These are phyloP conservation scores for Aspergillus sclerotiicarbonarius DNA, from an alignment of 495 filamentous ascomycete genomes.

Conservation along the genomic window DNA sequence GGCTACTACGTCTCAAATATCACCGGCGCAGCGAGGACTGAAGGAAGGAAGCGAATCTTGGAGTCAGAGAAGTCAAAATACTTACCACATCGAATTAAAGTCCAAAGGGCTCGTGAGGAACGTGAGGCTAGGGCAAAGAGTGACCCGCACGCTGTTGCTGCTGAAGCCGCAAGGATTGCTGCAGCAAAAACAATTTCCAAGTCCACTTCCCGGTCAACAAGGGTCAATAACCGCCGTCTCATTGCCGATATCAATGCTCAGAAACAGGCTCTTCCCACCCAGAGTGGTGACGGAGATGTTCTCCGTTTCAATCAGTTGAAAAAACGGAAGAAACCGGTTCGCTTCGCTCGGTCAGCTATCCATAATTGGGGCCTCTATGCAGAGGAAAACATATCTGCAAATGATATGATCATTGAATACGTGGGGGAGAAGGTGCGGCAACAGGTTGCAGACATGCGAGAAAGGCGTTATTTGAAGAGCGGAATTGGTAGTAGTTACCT, in stretches of 20 bases:
- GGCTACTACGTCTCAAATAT: slow-evolving; percentile 89
- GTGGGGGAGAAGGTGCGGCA: slow-evolving; percentile 97
- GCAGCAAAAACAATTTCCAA: slow-evolving; percentile 76
- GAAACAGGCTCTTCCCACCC: slow-evolving; percentile 72
- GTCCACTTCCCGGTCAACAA: slow-evolving; percentile 78
- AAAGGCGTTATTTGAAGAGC: slow-evolving; percentile 87
- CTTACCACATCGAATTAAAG: slow-evolving; percentile 93
- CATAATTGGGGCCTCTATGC: slow-evolving; percentile 99
- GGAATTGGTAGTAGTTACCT: slow-evolving; percentile 97
- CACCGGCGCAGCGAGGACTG: slow-evolving; percentile 83
- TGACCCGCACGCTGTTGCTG: slow-evolving; percentile 61
- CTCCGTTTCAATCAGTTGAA: slow-evolving; percentile 98
- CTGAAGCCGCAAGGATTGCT: slow-evolving; percentile 69
- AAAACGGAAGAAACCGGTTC: slow-evolving; percentile 98
- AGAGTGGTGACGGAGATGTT: slow-evolving; percentile 74
- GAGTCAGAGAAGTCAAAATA: slow-evolving; percentile 98
- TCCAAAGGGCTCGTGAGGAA: slow-evolving; percentile 84
- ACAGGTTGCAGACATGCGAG: slow-evolving; percentile 91
- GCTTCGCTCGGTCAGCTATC: slow-evolving; percentile 95
- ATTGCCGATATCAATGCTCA: slow-evolving; percentile 94
- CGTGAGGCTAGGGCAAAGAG: slow-evolving; percentile 76
- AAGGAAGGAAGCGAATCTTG: slow-evolving; percentile 89
- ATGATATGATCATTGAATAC: slow-evolving; percentile 99
- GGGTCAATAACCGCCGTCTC: slow-evolving; percentile 89
- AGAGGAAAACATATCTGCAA: slow-evolving; percentile 93